Conservation (phyloP, 768 basidiomycete species). For the Pleurotus djamor region DNA sequence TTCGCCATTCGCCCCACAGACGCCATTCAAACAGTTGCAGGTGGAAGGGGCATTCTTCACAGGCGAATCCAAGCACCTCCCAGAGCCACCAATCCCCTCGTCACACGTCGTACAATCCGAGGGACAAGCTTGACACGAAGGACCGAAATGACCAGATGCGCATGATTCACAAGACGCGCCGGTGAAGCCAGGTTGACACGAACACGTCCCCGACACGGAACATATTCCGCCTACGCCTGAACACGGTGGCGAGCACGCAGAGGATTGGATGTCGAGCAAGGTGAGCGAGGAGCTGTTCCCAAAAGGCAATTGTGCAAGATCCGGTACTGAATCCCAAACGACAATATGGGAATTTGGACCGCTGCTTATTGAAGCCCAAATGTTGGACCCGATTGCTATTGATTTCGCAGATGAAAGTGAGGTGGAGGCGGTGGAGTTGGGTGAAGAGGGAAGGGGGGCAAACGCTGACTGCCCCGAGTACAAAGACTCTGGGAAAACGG, state of each 20-base stretch:
- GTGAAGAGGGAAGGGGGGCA: conserved; percentile 39
- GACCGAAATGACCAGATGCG: conserved; percentile 65
- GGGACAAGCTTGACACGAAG: conserved; percentile 65
- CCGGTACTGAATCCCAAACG: conserved; percentile 64
- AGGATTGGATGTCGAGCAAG: conserved; percentile 47
- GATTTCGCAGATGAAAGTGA: conserved; percentile 42
- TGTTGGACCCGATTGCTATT: conserved; percentile 49
- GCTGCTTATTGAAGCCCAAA: conserved; percentile 53
- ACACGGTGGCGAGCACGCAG: conserved; percentile 67
- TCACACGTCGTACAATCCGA: conserved; percentile 66
- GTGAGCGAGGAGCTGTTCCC: conserved; percentile 29
- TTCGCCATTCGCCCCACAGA: conserved; percentile 63
- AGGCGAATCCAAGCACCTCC: conserved; percentile 55
- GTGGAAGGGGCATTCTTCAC: conserved; percentile 49
- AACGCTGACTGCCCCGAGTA: conserved; percentile 56
- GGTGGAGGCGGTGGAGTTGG: conserved; percentile 36
- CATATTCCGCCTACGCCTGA: conserved; percentile 63
- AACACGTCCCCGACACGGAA: conserved; percentile 61
- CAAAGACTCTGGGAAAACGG: conserved; percentile 45
- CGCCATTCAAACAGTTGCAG: conserved; percentile 81
- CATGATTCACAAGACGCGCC: conserved; percentile 80
- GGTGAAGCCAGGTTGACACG: conserved; percentile 67
- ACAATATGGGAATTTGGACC: conserved; percentile 45
- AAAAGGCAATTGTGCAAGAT: conserved; percentile 48
- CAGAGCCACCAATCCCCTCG: conserved; percentile 73